Base-by-base conservation (phyloP, 257 asterid species). In the Solanum commersonii region DNA sequence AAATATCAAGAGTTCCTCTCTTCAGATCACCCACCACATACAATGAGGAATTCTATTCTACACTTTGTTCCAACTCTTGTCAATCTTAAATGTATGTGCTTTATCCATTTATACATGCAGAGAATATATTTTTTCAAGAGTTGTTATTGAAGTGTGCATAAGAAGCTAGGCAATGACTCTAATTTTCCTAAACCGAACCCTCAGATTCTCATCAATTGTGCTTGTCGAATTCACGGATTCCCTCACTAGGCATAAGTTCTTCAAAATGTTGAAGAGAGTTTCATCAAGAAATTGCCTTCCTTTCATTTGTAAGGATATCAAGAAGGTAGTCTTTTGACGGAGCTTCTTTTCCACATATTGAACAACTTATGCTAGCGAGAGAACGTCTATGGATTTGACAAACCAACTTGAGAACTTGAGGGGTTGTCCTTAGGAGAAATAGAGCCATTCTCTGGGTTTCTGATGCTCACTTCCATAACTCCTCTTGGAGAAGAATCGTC, bases 301-400 rank as follows among this genome's bases (percentile, higher is more conserved):
- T 44, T 44, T 44, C 52, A 44, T 44, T 44, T 12, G 52, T 12
- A 44, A 44, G 44, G 1, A 40, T 40, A 40, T 40, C 44, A 40
- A 40, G 44, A 40, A 34, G 94, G 90, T 6, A 91, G 23, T 44
- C 59, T 84, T 63, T 87, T 91, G 14, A 90, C 34, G 15, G 94
- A 88, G 25, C 88, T 84, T 84, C 82, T 88, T 49, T 91, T 93
- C 94, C 94, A 92, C 12, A 91, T 37, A 52, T 88, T 91, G 87
- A 91, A 91, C 68, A 94, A 91, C 34, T 87, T 78, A 84, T 89
- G 88, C 96, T 94, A 94, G 34, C 92, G 89, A 38, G 92, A 90
- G 25, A 67, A 85, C 31, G 38, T 37, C 9, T 37, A 37, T 37
- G 9, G 38, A 23, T 38, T 85, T 3, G 91, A 71, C 16, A 25